These are phyloP conservation scores for Scedosporium minutisporum DNA, from an alignment of 2,329 filamentous ascomycete species.

Conservation along the genomic window DNA sequence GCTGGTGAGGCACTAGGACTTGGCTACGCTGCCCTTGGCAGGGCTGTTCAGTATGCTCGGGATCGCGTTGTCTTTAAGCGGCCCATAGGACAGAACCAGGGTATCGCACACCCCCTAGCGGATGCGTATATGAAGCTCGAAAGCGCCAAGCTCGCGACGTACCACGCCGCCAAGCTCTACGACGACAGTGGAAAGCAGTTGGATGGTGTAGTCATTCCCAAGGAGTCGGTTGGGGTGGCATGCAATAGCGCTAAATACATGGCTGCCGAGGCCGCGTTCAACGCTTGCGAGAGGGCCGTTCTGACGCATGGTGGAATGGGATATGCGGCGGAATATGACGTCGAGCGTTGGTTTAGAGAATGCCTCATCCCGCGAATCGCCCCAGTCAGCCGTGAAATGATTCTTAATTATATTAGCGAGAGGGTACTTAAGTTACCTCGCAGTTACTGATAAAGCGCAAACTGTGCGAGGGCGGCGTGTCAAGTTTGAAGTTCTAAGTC, in stretches of 20 bases:
- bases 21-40: slow-evolving; percentile 60
- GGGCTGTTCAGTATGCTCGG: slow-evolving; percentile 55
- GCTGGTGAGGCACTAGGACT: slow-evolving; percentile 73
- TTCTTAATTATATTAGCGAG: slow-evolving; percentile 63
- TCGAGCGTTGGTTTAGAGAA: slow-evolving; percentile 57
- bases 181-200: slow-evolving; percentile 34
- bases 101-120: slow-evolving; percentile 55
- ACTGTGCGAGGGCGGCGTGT: too few relatives aligned
- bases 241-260: slow-evolving; percentile 64
- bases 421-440: slow-evolving; percentile 57
- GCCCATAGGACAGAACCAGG: slow-evolving; percentile 58
- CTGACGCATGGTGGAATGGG: slow-evolving; percentile 55
- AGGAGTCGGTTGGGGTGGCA: slow-evolving; percentile 51
- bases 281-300: slow-evolving; percentile 51
- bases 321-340: slow-evolving; percentile 55
- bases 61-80: slow-evolving; percentile 58
- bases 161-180: slow-evolving; percentile 55
- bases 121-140: slow-evolving; percentile 57
- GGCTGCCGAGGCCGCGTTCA: slow-evolving; percentile 55
- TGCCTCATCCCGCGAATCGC: slow-evolving; percentile 55
- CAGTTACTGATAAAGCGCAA: slow-evolving; percentile 44
- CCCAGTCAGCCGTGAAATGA: slow-evolving; percentile 62
- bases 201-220: slow-evolving; percentile 37
- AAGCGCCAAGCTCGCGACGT: slow-evolving; percentile 54
- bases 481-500: too few relatives aligned